Conservation (phyloP, 208 protist genomes). For the Balamuthia mandrillaris region DNA sequence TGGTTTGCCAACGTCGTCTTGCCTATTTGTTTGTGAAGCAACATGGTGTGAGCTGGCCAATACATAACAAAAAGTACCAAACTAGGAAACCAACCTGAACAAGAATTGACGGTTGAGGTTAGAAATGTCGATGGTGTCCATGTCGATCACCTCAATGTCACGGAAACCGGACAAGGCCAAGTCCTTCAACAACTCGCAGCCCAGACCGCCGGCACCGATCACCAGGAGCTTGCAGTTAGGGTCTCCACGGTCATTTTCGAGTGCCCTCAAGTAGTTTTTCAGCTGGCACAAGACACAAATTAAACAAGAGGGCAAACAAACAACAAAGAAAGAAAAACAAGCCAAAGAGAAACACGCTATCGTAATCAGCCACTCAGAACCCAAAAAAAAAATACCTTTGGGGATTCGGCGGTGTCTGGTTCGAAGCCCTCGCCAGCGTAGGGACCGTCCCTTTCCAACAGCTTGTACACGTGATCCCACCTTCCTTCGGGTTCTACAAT, state of each 20-base stretch:
- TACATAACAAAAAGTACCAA: no score
- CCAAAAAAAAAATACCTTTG: not conserved
- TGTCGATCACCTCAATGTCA: slow-evolving; percentile 88
- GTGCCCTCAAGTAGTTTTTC: not conserved
- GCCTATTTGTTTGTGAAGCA: no score
- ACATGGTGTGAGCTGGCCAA: no score
- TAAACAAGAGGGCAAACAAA: no score
- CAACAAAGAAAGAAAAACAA: no score
- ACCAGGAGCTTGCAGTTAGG: slow-evolving; percentile 73
- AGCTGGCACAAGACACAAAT: no score
- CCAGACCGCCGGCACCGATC: slow-evolving; percentile 87
- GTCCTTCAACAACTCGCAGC: slow-evolving; percentile 90
- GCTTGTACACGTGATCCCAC: not conserved
- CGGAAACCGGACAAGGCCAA: slow-evolving; percentile 77
- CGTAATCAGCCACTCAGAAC: no score
- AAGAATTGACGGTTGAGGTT: slow-evolving; percentile 98
- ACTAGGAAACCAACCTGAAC: not conserved
- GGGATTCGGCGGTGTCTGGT: not conserved
- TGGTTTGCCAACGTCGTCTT: slow-evolving; percentile 67
- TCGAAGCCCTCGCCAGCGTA: not conserved
- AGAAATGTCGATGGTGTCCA: slow-evolving; percentile 88
- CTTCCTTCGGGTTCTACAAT: not conserved
- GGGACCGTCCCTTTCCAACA: not conserved
- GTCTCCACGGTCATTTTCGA: not conserved
- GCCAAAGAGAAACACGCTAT: no score